phyloP scores from a whole-genome alignment of 2,329 filamentous ascomycete genomes.

The Aspergillus aculeatinus region DNA sequence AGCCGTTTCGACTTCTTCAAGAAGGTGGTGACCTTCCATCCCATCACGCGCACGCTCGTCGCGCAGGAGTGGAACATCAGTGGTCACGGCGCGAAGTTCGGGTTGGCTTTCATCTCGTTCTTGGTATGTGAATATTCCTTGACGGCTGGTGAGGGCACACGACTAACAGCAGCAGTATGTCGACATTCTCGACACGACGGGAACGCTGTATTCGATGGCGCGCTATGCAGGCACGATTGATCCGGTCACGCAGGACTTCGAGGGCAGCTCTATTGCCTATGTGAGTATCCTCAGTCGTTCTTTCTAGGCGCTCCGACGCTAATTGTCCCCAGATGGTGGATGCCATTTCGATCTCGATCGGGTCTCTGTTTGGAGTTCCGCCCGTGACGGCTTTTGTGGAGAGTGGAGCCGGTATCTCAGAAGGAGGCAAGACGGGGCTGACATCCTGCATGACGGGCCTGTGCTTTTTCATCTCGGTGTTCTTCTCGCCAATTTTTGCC shows the following conservation, averaged over 20 bases:
- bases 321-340: slow-evolving; percentile 60
- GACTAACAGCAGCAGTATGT: slow-evolving; percentile 57
- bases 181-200: slow-evolving; percentile 83
- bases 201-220: slow-evolving; percentile 87
- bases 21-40: slow-evolving; percentile 79
- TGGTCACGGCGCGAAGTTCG: slow-evolving; percentile 71
- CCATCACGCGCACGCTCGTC: slow-evolving; percentile 66
- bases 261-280: slow-evolving; percentile 80
- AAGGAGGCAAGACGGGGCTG: slow-evolving; percentile 82
- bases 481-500: slow-evolving; percentile 88
- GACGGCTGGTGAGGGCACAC: not conserved
- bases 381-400: slow-evolving; percentile 87
- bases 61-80: slow-evolving; percentile 73
- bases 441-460: slow-evolving; percentile 75
- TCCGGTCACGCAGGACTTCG: slow-evolving; percentile 80
- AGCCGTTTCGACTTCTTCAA: slow-evolving; percentile 81
- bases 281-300: slow-evolving; percentile 32
- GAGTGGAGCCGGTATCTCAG: slow-evolving; percentile 84
- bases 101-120: slow-evolving; percentile 81
- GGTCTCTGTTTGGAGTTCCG: slow-evolving; percentile 72
- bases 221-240: slow-evolving; percentile 78
- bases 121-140: slow-evolving; percentile 41
- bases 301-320: not conserved
- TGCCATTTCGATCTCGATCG: slow-evolving; percentile 75
- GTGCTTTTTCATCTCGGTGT: slow-evolving; percentile 83